Evolutionary conservation across 441 rosid genomes (phyloP).

Genomic region (Bocquillonia castaneifolia): DNA sequence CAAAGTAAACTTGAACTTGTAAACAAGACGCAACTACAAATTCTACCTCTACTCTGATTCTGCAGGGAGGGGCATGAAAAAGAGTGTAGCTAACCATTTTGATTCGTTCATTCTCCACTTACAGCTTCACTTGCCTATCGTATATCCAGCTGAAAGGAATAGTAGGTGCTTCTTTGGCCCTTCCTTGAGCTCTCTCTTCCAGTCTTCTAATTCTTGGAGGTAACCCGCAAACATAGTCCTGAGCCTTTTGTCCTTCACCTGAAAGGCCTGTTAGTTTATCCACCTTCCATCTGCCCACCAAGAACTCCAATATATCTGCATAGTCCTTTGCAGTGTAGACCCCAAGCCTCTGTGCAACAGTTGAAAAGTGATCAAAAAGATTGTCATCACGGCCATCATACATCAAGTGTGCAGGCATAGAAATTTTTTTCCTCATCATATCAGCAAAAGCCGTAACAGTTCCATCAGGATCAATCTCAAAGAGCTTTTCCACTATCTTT

Average conservation of each 20-base stretch:
- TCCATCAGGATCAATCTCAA: conserved; percentile 84
- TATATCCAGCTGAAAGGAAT: conserved; percentile 82
- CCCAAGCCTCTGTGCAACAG: conserved; percentile 82
- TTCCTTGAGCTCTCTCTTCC: conserved; percentile 77
- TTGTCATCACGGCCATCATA: conserved; percentile 68
- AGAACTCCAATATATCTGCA: conserved; percentile 78
- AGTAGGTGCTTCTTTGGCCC: conserved; percentile 56
- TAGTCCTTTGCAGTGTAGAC: conserved; percentile 86
- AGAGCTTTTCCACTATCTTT: conserved; percentile 73
- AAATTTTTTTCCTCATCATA: conserved; percentile 92
- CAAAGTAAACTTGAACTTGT: neutral
- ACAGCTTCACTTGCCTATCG: conserved; percentile 67
- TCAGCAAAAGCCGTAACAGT: conserved; percentile 74
- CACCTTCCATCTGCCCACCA: conserved; percentile 85
- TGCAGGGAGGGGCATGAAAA: neutral
- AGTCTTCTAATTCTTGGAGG: conserved; percentile 67
- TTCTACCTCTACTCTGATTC: conserved; percentile 8
- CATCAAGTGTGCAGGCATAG: conserved; percentile 96
- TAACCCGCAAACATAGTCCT: conserved; percentile 69
- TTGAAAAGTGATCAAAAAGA: conserved; percentile 74
- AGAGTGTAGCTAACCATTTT: conserved; percentile 9
- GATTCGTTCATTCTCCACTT: conserved; percentile 13
- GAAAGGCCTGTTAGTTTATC: conserved; percentile 61
- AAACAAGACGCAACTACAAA: conserved; percentile 10
- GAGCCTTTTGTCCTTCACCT: conserved; percentile 70